Conservation (phyloP, 164 flowering plant species). For the Nymphaea colorata region DNA sequence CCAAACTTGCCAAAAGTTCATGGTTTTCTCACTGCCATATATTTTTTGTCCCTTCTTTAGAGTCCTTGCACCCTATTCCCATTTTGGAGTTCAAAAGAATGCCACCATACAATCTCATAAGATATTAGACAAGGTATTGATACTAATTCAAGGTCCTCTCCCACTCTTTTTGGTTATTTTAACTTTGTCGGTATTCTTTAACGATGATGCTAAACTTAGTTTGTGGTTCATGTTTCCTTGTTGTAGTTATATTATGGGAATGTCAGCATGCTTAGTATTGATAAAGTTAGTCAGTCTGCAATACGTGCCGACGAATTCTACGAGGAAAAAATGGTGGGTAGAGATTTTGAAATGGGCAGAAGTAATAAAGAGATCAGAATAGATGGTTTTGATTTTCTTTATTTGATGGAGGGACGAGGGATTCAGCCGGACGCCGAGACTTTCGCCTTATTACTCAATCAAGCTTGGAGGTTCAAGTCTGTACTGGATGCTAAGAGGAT, state of each 20-base stretch:
- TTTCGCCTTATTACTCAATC: conserved; percentile 16
- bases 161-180: not conserved
- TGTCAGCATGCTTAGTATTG: conserved; percentile 10
- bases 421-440: conserved; percentile 11
- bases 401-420: conserved; percentile 17
- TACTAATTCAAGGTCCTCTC: not conserved
- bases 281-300: conserved; percentile 9
- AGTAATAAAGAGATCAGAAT: not conserved
- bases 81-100: not conserved
- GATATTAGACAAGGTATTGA: not conserved
- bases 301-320: conserved; percentile 9
- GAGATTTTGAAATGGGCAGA: not conserved
- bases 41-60: not conserved
- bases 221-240: not conserved
- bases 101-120: not conserved
- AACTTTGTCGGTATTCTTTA: not conserved
- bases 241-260: conserved; percentile 16
- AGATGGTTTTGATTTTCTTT: conserved; percentile 13
- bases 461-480: conserved; percentile 9
- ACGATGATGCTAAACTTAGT: not conserved
- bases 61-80: not conserved
- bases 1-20: not conserved
- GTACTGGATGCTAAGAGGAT: conserved; percentile 10
- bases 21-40: not conserved
- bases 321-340: conserved; percentile 8